Evolutionary conservation across 306 rosid species (phyloP).

Genomic region (Arachis hypogaea): DNA sequence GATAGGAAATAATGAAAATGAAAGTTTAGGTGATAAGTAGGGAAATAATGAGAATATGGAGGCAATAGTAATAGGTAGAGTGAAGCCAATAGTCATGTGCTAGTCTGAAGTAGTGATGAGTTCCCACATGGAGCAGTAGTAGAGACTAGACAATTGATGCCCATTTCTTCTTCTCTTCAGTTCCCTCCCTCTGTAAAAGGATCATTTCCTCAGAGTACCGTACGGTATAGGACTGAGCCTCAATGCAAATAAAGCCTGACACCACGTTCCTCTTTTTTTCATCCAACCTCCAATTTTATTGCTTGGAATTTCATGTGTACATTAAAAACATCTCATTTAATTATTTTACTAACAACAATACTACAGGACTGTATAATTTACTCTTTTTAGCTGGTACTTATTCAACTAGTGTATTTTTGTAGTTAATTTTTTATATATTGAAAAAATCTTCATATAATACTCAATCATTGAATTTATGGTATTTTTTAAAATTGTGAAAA

Average conservation of each 20-base stretch:
- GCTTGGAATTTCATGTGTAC: not conserved
- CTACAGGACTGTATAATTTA: too few species aligned
- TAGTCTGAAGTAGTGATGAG: conserved; percentile 35
- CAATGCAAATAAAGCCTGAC: conserved; percentile 39
- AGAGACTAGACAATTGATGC: conserved; percentile 35
- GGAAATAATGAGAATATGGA: not conserved
- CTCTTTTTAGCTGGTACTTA: too few species aligned
- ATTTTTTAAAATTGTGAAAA: too few species aligned
- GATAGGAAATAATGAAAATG: too few species aligned
- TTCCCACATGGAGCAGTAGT: conserved; percentile 48
- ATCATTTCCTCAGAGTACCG: too few species aligned
- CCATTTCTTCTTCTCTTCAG: conserved; percentile 32
- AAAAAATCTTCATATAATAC: too few species aligned
- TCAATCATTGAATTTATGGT: too few species aligned
- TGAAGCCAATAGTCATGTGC: conserved; percentile 46
- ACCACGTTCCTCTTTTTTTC: conserved; percentile 27
- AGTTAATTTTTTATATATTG: too few species aligned
- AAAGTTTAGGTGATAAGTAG: not conserved
- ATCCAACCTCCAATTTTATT: not conserved
- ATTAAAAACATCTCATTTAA: too few species aligned
- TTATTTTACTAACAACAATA: too few species aligned
- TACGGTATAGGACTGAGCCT: not conserved
- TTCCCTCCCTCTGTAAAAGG: not conserved
- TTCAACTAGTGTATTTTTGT: too few species aligned
- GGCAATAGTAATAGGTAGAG: not conserved